These are phyloP conservation scores for Penicillium daleae DNA, from an alignment of 495 filamentous ascomycete species.

Conservation along the genomic window DNA sequence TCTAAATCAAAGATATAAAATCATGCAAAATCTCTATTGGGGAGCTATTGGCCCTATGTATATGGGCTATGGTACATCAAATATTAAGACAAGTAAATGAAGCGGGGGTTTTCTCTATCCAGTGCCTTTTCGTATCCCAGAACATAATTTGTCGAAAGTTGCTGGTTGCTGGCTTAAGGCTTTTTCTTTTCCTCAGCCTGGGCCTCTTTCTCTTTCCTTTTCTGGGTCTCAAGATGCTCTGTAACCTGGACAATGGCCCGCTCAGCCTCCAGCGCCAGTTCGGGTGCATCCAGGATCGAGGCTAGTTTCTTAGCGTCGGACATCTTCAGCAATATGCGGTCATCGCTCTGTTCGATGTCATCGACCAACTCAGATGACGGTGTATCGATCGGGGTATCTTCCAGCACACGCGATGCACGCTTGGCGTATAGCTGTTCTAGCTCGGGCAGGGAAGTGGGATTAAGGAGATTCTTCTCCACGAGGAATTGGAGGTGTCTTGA, in stretches of 20 bases:
- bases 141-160: not conserved
- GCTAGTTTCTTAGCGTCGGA: slow-evolving; percentile 65
- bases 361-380: slow-evolving; percentile 42
- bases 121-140: not conserved
- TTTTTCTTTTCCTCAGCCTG: slow-evolving; percentile 34
- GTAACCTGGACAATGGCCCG: slow-evolving; percentile 88
- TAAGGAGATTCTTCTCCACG: slow-evolving; percentile 68
- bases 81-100: not conserved
- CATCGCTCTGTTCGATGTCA: slow-evolving; percentile 54
- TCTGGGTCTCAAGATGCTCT: slow-evolving; percentile 60
- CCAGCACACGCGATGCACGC: slow-evolving; percentile 35
- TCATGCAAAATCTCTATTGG: slow-evolving; percentile 10
- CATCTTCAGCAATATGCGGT: slow-evolving; percentile 60
- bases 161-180: slow-evolving; percentile 15
- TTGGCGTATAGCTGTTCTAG: slow-evolving; percentile 76
- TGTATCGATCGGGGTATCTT: slow-evolving; percentile 25
- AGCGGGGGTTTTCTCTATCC: slow-evolving; percentile 3
- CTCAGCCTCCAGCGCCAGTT: slow-evolving; percentile 86
- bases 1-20: not conserved
- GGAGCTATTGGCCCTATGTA: not conserved
- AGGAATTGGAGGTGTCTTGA: slow-evolving; percentile 86
- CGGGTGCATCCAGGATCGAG: slow-evolving; percentile 73
- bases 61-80: slow-evolving; percentile 15
- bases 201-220: slow-evolving; percentile 39
- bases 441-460: slow-evolving; percentile 59